Evolutionary conservation across 495 filamentous ascomycete genomes (phyloP).

Genomic region (Hyaloscypha bicolor): DNA sequence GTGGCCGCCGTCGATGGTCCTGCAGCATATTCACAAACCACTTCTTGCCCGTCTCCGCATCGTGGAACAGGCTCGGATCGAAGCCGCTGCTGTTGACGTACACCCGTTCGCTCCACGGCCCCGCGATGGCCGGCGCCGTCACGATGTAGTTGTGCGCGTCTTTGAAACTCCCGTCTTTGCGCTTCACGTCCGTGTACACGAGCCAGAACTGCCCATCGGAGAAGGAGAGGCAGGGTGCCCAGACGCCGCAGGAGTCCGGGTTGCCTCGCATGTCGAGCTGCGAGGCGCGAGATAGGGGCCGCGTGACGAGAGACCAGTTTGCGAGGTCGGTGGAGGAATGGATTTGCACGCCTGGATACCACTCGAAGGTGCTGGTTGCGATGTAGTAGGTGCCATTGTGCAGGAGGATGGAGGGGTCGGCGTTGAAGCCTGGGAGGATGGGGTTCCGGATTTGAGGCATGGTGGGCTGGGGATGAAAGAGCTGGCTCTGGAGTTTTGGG

Average conservation of each 20-base stretch:
- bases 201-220: slow-evolving; percentile 58
- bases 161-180: slow-evolving; percentile 58
- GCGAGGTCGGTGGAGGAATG: slow-evolving; percentile 58
- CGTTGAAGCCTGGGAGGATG: slow-evolving; percentile 24
- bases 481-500: not conserved
- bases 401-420: slow-evolving; percentile 24
- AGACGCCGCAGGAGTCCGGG: slow-evolving; percentile 58
- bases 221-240: slow-evolving; percentile 61
- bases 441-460: slow-evolving; percentile 23
- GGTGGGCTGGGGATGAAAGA: not conserved
- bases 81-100: slow-evolving; percentile 38
- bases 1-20: slow-evolving; percentile 52
- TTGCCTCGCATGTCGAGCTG: slow-evolving; percentile 13
- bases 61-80: slow-evolving; percentile 52
- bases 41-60: slow-evolving; percentile 45
- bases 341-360: slow-evolving; percentile 62
- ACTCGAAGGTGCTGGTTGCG: slow-evolving; percentile 66
- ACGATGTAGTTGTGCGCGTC: slow-evolving; percentile 47
- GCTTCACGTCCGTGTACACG: slow-evolving; percentile 58
- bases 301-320: slow-evolving; percentile 50
- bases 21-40: slow-evolving; percentile 48
- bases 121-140: slow-evolving; percentile 28
- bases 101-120: slow-evolving; percentile 41
- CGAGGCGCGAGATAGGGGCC: slow-evolving; percentile 5
- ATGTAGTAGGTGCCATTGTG: slow-evolving; percentile 57